Percentiles rank a stretch among this genome's conserved stretches.
phyloP scores from a whole-genome alignment of 2,329 filamentous ascomycete genomes.

The Colletotrichum godetiae region DNA sequence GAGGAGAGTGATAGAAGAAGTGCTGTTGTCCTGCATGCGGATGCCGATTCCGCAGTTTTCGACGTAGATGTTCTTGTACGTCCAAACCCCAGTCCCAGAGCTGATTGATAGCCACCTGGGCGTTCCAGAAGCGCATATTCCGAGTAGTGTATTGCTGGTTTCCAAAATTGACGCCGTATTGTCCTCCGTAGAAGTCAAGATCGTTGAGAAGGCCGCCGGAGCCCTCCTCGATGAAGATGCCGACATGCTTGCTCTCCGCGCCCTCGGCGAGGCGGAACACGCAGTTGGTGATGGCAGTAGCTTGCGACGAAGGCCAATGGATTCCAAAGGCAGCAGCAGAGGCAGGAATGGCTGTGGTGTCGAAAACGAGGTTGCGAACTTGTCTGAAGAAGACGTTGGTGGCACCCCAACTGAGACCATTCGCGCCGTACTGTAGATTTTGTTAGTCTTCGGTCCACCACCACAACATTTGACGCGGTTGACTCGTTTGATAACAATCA shows the following conservation, averaged over 20 bases:
- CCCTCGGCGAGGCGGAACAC: slow-evolving; percentile 62
- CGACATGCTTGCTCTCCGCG: slow-evolving; percentile 61
- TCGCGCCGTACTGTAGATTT: slow-evolving; percentile 47
- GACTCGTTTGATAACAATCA: not conserved
- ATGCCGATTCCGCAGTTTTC: slow-evolving; percentile 74
- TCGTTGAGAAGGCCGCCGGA: slow-evolving; percentile 77
- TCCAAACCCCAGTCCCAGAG: slow-evolving; percentile 85
- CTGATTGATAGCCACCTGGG: slow-evolving; percentile 75
- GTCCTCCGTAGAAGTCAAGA: slow-evolving; percentile 77
- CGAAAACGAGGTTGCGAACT: slow-evolving; percentile 67
- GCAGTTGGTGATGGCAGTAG: slow-evolving; percentile 69
- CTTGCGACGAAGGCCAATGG: slow-evolving; percentile 77
- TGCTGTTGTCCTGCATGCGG: slow-evolving; percentile 72
- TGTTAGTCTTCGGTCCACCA: not conserved
- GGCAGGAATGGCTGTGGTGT: slow-evolving; percentile 62
- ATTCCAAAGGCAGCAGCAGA: slow-evolving; percentile 63
- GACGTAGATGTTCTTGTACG: slow-evolving; percentile 74
- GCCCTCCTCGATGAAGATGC: slow-evolving; percentile 73
- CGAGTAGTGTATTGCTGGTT: slow-evolving; percentile 80
- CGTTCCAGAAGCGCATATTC: slow-evolving; percentile 66
- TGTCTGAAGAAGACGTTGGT: slow-evolving; percentile 72
- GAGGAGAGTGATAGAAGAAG: slow-evolving; percentile 80
- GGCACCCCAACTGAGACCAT: slow-evolving; percentile 58
- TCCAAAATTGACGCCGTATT: slow-evolving; percentile 66
- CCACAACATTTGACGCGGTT: not conserved